Evolutionary conservation across 805 yeast genomes (phyloP).

Genomic region (Hanseniaspora clermontiae): DNA sequence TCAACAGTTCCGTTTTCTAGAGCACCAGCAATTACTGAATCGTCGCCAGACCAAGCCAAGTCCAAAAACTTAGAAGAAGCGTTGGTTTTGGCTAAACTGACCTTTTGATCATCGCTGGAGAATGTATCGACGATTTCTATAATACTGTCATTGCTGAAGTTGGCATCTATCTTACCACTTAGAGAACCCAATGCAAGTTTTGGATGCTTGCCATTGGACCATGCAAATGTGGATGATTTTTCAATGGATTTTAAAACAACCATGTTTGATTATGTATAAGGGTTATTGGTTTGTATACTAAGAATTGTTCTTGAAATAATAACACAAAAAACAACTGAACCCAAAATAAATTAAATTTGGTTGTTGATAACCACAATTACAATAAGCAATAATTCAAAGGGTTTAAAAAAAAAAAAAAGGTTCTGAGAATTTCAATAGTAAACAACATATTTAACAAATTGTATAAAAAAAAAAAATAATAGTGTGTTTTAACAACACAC

Average conservation of each 20-base stretch:
- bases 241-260: conserved; percentile 74
- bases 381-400: too few species aligned
- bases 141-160: conserved; percentile 66
- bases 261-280: conserved; percentile 29
- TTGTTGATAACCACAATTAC: too few species aligned
- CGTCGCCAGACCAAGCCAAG: conserved; percentile 64
- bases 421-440: not conserved
- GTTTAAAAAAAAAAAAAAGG: too few species aligned
- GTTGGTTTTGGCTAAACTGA: conserved; percentile 24
- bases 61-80: conserved; percentile 60
- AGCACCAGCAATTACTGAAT: conserved; percentile 68
- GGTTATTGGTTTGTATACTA: too few species aligned
- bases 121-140: conserved; percentile 60
- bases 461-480: too few species aligned
- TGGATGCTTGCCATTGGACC: conserved; percentile 73
- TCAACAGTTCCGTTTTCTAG: conserved; percentile 70
- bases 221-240: conserved; percentile 88
- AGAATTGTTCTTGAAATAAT: too few species aligned
- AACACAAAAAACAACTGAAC: too few species aligned
- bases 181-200: conserved; percentile 79
- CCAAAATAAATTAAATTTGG: too few species aligned
- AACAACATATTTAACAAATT: not conserved
- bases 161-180: conserved; percentile 90
- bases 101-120: conserved; percentile 30
- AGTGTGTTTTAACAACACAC: not conserved